phyloP scores from a whole-genome alignment of 805 yeast species.

The Candida maesae region DNA sequence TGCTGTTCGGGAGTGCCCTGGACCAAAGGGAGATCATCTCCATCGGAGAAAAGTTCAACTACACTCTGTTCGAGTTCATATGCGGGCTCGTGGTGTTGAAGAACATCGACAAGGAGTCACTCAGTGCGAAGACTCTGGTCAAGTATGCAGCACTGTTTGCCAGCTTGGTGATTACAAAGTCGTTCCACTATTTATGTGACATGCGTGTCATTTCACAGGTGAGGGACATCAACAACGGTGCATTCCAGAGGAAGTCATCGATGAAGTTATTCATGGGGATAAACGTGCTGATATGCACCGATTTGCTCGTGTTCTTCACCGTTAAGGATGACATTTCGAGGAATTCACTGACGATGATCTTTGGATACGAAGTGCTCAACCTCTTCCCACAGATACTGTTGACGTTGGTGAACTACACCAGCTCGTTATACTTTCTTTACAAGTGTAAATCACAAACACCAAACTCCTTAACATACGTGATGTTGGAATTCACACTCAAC shows the following conservation, averaged over 20 bases:
- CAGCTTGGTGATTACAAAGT: slow-evolving; percentile 15
- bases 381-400: slow-evolving; percentile 15
- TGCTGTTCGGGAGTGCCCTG: slow-evolving; percentile 14
- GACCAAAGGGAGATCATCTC: slow-evolving; percentile 4
- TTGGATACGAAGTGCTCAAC: slow-evolving; percentile 21
- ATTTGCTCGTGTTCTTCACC: slow-evolving; percentile 5
- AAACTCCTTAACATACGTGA: slow-evolving; percentile 1
- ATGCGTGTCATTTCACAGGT: slow-evolving; percentile 8
- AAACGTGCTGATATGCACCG: slow-evolving; percentile 6
- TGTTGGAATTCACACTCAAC: slow-evolving; percentile 13
- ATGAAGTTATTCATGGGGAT: slow-evolving; percentile 10
- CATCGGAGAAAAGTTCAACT: slow-evolving; percentile 16
- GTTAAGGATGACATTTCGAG: slow-evolving; percentile 4
- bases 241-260: not conserved
- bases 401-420: slow-evolving; percentile 13
- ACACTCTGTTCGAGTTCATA: slow-evolving; percentile 17
- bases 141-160: slow-evolving; percentile 15
- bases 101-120: slow-evolving; percentile 8
- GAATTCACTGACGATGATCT: slow-evolving; percentile 11
- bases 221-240: slow-evolving; percentile 4
- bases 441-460: slow-evolving; percentile 1
- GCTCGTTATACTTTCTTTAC: slow-evolving; percentile 1
- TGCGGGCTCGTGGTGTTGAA: slow-evolving; percentile 16
- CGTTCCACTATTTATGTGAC: slow-evolving; percentile 23
- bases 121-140: not conserved